Evolutionary conservation across 2,329 filamentous ascomycete species (phyloP).

Genomic region (Corynespora cassiicola): DNA sequence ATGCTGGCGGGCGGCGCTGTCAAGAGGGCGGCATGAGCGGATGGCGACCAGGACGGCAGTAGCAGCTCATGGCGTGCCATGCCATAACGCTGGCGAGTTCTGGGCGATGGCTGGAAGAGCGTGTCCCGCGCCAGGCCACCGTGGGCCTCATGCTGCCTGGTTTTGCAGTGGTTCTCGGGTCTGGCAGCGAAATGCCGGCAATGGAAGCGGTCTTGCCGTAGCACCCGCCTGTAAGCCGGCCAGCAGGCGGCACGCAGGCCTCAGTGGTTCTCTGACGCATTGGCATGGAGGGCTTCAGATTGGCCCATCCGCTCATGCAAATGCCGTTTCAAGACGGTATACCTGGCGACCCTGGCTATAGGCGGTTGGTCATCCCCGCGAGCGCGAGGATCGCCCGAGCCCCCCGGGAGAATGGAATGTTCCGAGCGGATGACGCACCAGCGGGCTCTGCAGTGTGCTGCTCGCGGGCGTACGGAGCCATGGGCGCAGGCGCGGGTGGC

Average conservation of each 20-base stretch:
- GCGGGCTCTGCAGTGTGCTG: slow-evolving; percentile 28
- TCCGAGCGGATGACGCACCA: slow-evolving; percentile 41
- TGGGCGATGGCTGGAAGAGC: slow-evolving; percentile 37
- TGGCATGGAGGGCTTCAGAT: slow-evolving; percentile 44
- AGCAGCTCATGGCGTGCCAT: slow-evolving; percentile 19
- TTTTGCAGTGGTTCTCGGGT: slow-evolving; percentile 34
- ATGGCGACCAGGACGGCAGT: slow-evolving; percentile 9
- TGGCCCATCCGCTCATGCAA: slow-evolving; percentile 43
- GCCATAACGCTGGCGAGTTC: slow-evolving; percentile 26
- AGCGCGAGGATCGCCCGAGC: slow-evolving; percentile 41
- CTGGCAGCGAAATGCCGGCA: slow-evolving; percentile 40
- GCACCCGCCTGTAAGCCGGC: slow-evolving; percentile 43
- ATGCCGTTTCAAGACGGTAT: slow-evolving; percentile 49
- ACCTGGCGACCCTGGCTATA: slow-evolving; percentile 42
- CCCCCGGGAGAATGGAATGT: slow-evolving; percentile 43
- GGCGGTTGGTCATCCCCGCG: slow-evolving; percentile 43
- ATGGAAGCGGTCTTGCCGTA: slow-evolving; percentile 43
- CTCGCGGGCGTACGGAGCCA: slow-evolving; percentile 29
- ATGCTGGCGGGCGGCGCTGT: slow-evolving; percentile 1
- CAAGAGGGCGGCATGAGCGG: slow-evolving; percentile 8
- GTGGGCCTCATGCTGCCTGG: slow-evolving; percentile 31
- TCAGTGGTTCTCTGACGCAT: slow-evolving; percentile 44
- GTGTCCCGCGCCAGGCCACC: slow-evolving; percentile 27
- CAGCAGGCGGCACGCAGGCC: slow-evolving; percentile 29
- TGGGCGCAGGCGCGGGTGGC: slow-evolving; percentile 22